phyloP scores from a whole-genome alignment of 2,329 filamentous ascomycete genomes.

The Penicillium sp. region DNA sequence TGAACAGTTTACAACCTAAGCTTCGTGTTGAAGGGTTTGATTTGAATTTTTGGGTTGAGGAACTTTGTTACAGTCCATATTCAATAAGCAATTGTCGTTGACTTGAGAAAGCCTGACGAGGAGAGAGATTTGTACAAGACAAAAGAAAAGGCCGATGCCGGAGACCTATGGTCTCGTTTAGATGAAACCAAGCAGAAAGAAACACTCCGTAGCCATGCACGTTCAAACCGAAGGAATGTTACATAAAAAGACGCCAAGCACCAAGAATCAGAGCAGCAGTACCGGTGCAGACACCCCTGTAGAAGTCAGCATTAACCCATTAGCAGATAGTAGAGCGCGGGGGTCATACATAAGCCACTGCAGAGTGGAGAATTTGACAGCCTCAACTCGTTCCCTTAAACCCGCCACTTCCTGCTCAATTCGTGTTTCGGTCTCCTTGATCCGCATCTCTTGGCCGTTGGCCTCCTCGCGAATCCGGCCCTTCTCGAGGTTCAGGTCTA shows the following conservation, averaged over 20 bases:
- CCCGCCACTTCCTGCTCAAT: slow-evolving; percentile 97
- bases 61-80: neutral
- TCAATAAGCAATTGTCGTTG: neutral
- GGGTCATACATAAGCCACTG: slow-evolving; percentile 92
- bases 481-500: slow-evolving; percentile 96
- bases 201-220: slow-evolving; percentile 24
- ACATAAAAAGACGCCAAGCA: slow-evolving; percentile 68
- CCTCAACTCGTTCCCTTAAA: slow-evolving; percentile 86
- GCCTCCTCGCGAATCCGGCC: slow-evolving; percentile 94
- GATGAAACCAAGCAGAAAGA: slow-evolving; percentile 3
- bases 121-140: slow-evolving; percentile 11
- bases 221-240: slow-evolving; percentile 8
- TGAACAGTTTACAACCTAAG: neutral
- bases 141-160: slow-evolving; percentile 3
- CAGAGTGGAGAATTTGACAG: slow-evolving; percentile 95
- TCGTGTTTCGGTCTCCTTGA: slow-evolving; percentile 97
- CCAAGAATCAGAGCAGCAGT: slow-evolving; percentile 65
- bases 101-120: neutral
- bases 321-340: neutral
- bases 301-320: slow-evolving; percentile 28
- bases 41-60: neutral
- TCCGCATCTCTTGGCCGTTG: slow-evolving; percentile 93
- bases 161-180: neutral
- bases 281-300: slow-evolving; percentile 64
- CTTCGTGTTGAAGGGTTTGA: neutral